phyloP scores from a whole-genome alignment of 2,329 filamentous ascomycete species.

The Grosmannia penicillata region DNA sequence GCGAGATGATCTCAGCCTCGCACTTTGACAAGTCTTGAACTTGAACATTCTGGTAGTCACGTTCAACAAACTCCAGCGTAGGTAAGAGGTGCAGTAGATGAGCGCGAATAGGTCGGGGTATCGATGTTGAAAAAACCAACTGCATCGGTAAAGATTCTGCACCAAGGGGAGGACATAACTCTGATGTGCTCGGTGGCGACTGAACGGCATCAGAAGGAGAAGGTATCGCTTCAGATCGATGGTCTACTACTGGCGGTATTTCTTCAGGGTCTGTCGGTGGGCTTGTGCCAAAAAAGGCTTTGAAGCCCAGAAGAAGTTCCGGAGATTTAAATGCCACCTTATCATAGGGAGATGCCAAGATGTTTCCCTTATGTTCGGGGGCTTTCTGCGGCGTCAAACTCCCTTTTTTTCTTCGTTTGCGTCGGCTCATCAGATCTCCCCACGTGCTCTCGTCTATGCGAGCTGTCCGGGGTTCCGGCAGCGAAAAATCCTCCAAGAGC shows the following conservation, averaged over 20 bases:
- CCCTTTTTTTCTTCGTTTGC: no score
- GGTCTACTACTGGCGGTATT: no score
- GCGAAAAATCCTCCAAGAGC: no score
- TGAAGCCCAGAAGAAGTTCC: constrained; percentile 2
- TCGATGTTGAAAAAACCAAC: constrained; percentile 14
- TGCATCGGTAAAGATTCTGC: constrained; percentile 7
- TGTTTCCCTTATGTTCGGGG: no score
- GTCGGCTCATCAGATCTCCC: no score
- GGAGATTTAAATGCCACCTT: neutral
- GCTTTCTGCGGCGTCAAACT: no score
- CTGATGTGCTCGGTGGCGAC: no score
- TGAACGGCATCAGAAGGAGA: neutral
- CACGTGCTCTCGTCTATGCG: no score
- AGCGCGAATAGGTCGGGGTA: constrained; percentile 9
- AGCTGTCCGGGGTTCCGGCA: no score
- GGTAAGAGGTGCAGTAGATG: constrained; percentile 13
- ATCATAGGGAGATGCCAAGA: no score
- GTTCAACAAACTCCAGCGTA: constrained; percentile 13
- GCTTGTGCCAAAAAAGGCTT: constrained; percentile 9
- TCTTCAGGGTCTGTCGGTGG: neutral
- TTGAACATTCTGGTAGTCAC: constrained; percentile 13
- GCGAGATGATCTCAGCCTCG: constrained; percentile 58
- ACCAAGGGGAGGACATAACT: constrained; percentile 1
- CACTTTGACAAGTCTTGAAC: neutral
- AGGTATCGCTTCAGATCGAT: no score